Evolutionary conservation across 2,329 filamentous ascomycete species (phyloP), one percentile per base, ranked within the genome.

Genomic region (Thermochaetoides dissita): DNA sequence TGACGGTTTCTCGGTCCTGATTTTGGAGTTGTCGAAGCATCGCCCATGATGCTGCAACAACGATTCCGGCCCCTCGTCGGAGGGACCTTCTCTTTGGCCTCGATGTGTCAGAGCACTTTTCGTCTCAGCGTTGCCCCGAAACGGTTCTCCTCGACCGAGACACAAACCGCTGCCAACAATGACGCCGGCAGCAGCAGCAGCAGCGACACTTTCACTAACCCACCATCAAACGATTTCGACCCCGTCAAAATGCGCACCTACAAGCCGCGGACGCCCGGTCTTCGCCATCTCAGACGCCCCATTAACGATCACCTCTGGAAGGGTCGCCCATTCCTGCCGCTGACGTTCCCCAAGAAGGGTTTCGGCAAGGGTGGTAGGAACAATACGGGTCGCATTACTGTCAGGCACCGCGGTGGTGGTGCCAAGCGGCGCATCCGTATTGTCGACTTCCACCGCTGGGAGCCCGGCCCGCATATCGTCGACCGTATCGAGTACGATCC

Each of bases 261-360:
- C 63, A 96, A 84, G 61, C 91, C 91, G 32, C 79, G 86, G 54
- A 95, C 91, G 1, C 89, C 89, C 9, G 91, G 91, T 72, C 63
- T 94, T 45, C 80, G 91, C 56, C 91, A 98, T 74, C 69, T 98
- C 51, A 83, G 81, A 61, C 77, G 91, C 36, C 87, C 91, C 10
- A 81, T 95, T 63, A 96, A 96, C 63, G 87, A 95, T 56, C 91
- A 98, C 62, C 68, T 98, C 37, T 96, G 86, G 86, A 95, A 94
- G 64, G 91, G 91, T 45, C 73, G 87, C 43, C 85, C 91, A 1
- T 79, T 82, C 51, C 69, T 84, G 31, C 76, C 80, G 39, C 72
- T 98, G 61, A 98, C 93, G 8, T 84, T 86, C 55, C 78, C 87
- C 33, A 94, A 95, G 62, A 89, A 89, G 61, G 91, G 91, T 10